Base-by-base conservation (phyloP, 208 protist genomes). In the Eutreptiella sp. region DNA sequence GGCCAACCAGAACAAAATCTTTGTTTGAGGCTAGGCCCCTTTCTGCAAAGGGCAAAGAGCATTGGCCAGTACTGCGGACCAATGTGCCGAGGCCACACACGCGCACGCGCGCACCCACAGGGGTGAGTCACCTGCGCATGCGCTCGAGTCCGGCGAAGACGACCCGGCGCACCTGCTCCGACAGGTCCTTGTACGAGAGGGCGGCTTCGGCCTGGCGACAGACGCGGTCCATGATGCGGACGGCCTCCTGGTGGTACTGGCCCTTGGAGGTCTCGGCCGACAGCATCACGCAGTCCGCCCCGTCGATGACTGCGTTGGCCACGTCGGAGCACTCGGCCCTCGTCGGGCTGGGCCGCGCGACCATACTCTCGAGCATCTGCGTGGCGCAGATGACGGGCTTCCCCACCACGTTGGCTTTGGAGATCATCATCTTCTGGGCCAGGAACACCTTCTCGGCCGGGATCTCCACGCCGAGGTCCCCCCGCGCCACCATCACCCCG, bases 391-490 rank as follows among this genome's bases (percentile, higher is more conserved):
- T 91, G 31, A 92, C 83, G 38, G 85, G 87, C 66, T 94, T 94
- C 33, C 86, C 85, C 4, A 52, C 66, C 27, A 53, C 26, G 59
- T 85, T 92, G 71, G 83, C 92, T 55, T 88, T 87, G 4, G 52
- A 43, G 54, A 95, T 90, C 46, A 96, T 92, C 76, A 87, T 87
- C 75, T 96, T 96, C 69, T 96, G 91, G 9, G 75, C 74, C 9
- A 76, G 48, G 32, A 80, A 76, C 19, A 96, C 80, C 63, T 92
- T 81, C 53, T 86, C 73, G 21, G 85, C 62, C 33, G 79, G 81
- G 39, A 94, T 84, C 71, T 96, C 89, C 32, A 94, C 80, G 50
- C 86, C 89, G n/a, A 95, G 75, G 65, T 95, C 90, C 39, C 84
- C 84, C 53, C 91, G 69, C 4, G 91, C 91, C 24, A 96, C 90